Base-by-base conservation (phyloP, 148 eudicot genomes). In the Hydrangea macrophylla region DNA sequence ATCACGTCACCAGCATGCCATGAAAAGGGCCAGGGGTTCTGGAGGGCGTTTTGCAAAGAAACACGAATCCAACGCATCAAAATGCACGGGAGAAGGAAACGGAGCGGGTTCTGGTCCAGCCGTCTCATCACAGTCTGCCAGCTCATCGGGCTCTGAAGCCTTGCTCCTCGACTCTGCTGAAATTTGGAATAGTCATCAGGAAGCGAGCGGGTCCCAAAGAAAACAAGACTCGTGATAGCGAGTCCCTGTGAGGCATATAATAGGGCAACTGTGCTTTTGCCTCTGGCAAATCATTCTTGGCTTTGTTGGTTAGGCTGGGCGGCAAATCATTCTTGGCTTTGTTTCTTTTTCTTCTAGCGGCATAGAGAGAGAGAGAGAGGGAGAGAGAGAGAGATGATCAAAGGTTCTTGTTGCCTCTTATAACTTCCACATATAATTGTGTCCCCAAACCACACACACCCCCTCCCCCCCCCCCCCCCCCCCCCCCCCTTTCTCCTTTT, bases 31-130 rank as follows among this genome's bases (percentile, higher is more conserved):
- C 59, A 88, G 98, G 65, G 92, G 88, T 2, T 70, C 90, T 17
- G 98, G 98, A 31, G 98, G 98, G 18, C 98, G 98, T 69, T 93
- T 93, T 73, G 88, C 90, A 0, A 90, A 90, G 80, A 90, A 93
- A 74, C 67, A 79, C 23, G 83, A 88, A 42, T 78, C 70, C 32
- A 88, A 81, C 33, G 65, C 73, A 39, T 74, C 78, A 31, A 84
- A 76, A 68, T 68, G 69, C 9, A 25, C 70, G 23, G 60, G 64
- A 60, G 72, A 82, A 31, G 89, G 79, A 48, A 67, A 57, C 61
- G 82, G 71, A 36, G 64, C 45, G 30, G 62, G 22, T 26, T 72
- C 79, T 42, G 82, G 84, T 71, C 76, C 81, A 8, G 60, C 55
- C 27, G 31, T 42, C 63, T 75, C 71, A 15, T 36, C 70, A 10